phyloP scores from a whole-genome alignment of 768 basidiomycete species.

The Lactarius psammicola region DNA sequence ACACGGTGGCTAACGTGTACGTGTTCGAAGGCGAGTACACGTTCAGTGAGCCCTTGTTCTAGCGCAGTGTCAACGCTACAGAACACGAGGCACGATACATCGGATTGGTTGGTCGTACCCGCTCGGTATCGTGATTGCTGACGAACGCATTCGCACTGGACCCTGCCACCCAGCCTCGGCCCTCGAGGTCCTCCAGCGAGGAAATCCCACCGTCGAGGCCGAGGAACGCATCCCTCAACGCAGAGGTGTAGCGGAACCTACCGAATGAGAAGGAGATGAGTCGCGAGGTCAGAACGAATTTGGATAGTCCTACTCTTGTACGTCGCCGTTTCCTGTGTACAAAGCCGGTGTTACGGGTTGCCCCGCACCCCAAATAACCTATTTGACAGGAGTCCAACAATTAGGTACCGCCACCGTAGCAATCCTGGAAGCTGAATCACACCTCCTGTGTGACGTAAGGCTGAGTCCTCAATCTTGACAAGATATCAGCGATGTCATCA shows the following conservation, averaged over 20 bases:
- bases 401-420: neutral
- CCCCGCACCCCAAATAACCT: constrained; percentile 44
- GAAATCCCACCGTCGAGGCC: constrained; percentile 40
- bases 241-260: constrained; percentile 58
- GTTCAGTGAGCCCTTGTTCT: constrained; percentile 55
- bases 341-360: constrained; percentile 55
- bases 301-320: constrained; percentile 50
- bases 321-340: constrained; percentile 58
- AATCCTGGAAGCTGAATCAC: neutral
- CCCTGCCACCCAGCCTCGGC: constrained; percentile 55
- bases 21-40: constrained; percentile 62
- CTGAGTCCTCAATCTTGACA: constrained; percentile 40
- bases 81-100: neutral
- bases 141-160: constrained; percentile 61
- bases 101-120: constrained; percentile 35
- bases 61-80: neutral
- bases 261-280: neutral
- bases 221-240: constrained; percentile 52
- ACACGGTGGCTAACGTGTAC: constrained; percentile 57
- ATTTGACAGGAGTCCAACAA: neutral
- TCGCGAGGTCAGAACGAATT: neutral
- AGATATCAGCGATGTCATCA: constrained; percentile 53
- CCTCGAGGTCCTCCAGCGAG: constrained; percentile 50
- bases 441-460: constrained; percentile 67
- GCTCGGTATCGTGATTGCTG: constrained; percentile 68